A percentile compares a stretch with the other conserved stretches of the same genome.
Conservation (phyloP, 228 moss, liverwort and hornwort species). For the Sphagnum magellanicum region DNA sequence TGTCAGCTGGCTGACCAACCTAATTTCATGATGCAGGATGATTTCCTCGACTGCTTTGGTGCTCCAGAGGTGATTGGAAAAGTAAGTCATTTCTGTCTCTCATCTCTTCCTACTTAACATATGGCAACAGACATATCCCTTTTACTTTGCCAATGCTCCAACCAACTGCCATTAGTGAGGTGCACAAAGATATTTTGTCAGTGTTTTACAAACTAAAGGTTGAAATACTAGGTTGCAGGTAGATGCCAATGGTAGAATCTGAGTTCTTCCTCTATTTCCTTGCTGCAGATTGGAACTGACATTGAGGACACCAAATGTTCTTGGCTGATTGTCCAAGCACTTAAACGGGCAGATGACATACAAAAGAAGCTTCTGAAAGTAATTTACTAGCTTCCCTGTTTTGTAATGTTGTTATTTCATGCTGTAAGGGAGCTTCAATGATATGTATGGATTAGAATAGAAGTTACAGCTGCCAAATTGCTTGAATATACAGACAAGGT, state of each 20-base stretch:
- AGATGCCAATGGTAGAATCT: neutral
- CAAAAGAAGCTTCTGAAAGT: slow-evolving; percentile 70
- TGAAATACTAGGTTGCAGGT: neutral
- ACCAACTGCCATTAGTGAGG: no score
- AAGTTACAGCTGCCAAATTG: no score
- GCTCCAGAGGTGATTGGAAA: slow-evolving; percentile 91
- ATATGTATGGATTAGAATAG: no score
- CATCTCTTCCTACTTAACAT: neutral
- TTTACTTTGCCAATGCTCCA: no score
- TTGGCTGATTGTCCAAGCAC: slow-evolving; percentile 88
- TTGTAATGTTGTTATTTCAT: no score
- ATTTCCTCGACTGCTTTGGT: slow-evolving; percentile 86
- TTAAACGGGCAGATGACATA: slow-evolving; percentile 65
- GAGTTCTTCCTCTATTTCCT: no score
- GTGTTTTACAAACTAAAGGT: no score
- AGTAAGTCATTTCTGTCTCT: slow-evolving; percentile 20
- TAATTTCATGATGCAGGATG: slow-evolving; percentile 41
- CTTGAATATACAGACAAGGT: no score
- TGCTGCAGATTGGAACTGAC: slow-evolving; percentile 83
- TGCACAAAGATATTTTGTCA: no score
- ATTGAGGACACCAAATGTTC: slow-evolving; percentile 99
- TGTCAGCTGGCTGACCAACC: neutral
- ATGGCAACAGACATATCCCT: neutral
- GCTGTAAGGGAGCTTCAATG: no score
- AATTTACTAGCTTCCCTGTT: neutral